Conservation (phyloP, 768 basidiomycete species). For the Collybia nuda region DNA sequence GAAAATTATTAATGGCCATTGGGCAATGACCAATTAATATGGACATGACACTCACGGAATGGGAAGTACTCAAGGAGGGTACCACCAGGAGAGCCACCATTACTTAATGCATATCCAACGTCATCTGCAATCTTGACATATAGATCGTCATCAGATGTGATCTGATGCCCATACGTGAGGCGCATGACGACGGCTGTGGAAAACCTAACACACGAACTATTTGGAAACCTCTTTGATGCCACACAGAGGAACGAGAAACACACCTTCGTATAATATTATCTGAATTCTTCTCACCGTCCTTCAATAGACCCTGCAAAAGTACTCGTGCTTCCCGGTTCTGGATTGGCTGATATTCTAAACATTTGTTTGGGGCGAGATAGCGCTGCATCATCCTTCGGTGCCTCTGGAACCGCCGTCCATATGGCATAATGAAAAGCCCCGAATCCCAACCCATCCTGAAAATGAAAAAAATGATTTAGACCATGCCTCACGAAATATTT, state of each 20-base stretch:
- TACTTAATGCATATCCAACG: neutral
- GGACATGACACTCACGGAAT: constrained; percentile 7
- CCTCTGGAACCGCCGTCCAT: constrained; percentile 19
- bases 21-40: constrained; percentile 18
- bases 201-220: constrained; percentile 16
- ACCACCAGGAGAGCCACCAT: constrained; percentile 9
- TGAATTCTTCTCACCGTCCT: constrained; percentile 15
- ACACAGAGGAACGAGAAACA: neutral
- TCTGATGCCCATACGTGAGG: constrained; percentile 16
- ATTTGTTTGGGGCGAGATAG: constrained; percentile 16
- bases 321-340: constrained; percentile 27
- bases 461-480: neutral
- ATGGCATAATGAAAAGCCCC: constrained; percentile 18
- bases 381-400: constrained; percentile 19
- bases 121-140: constrained; percentile 9
- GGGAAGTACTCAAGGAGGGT: constrained; percentile 16
- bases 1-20: too few species aligned
- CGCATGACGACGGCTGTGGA: constrained; percentile 12
- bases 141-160: constrained; percentile 12
- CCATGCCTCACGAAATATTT: neutral
- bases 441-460: constrained; percentile 14
- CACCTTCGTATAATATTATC: constrained; percentile 2
- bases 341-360: constrained; percentile 21
- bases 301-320: constrained; percentile 27
- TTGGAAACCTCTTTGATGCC: neutral